Evolutionary conservation across 192 early-diverging fungal genomes (phyloP).

Genomic region (Diversispora eburnea): DNA sequence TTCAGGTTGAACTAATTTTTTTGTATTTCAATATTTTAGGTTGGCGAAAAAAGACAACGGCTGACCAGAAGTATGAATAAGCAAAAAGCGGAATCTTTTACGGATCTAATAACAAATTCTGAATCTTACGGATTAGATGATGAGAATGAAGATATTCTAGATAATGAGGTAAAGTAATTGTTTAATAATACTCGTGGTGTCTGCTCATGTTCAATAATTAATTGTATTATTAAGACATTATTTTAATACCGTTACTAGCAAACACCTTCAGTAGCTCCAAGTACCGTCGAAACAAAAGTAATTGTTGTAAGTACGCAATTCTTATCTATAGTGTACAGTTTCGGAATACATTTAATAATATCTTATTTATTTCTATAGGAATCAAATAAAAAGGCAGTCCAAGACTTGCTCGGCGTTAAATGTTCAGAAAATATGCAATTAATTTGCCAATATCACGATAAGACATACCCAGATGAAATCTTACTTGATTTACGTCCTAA

Average conservation of each 20-base stretch:
- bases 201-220: background rate
- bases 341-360: background rate
- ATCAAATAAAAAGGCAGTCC: background rate
- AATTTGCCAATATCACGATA: constrained; percentile 12
- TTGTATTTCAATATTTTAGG: no score
- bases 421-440: constrained; percentile 22
- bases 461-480: background rate
- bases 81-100: no score
- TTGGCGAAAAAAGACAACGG: no score
- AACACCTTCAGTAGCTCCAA: background rate
- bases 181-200: no score
- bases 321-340: background rate
- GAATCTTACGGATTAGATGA: background rate
- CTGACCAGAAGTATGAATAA: no score
- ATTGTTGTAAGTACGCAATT: background rate
- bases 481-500: constrained; percentile 11
- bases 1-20: no score
- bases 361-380: constrained; percentile 24
- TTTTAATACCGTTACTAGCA: background rate
- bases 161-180: no score
- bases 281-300: background rate
- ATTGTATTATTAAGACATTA: no score
- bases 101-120: no score
- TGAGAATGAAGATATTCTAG: no score
- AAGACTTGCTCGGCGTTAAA: constrained; percentile 1